Evolutionary conservation across 176 grass and related monocot genomes (phyloP).

Genomic region (Secale cereale): DNA sequence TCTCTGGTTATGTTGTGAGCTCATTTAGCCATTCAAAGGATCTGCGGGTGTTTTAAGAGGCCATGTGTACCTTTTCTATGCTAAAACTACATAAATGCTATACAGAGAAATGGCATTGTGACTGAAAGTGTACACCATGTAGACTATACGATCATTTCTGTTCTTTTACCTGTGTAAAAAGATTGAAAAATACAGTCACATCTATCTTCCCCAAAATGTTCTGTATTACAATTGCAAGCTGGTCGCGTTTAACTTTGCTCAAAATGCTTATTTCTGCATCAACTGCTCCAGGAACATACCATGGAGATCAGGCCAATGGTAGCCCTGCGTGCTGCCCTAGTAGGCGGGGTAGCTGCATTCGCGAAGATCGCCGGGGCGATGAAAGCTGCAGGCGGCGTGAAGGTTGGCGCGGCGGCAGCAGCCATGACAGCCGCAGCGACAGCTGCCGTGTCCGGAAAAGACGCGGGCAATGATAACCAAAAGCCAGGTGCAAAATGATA

Average conservation of each 20-base stretch:
- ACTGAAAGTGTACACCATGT: neutral
- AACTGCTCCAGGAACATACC: constrained; percentile 32
- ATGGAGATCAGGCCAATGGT: constrained; percentile 83
- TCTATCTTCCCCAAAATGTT: neutral
- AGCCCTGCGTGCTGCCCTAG: constrained; percentile 80
- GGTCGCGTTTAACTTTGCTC: neutral
- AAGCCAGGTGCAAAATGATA: constrained; percentile 56
- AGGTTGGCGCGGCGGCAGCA: constrained; percentile 69
- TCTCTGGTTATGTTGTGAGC: neutral
- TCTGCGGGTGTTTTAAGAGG: neutral
- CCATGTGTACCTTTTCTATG: neutral
- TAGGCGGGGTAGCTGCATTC: constrained; percentile 77
- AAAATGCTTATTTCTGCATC: constrained; percentile 8
- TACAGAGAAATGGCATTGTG: neutral
- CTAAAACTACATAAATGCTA: neutral
- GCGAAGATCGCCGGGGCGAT: constrained; percentile 67
- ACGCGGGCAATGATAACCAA: constrained; percentile 19
- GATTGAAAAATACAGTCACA: neutral
- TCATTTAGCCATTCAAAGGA: neutral
- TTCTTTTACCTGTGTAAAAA: neutral
- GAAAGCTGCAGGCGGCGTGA: constrained; percentile 83
- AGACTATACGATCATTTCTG: neutral
- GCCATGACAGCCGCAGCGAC: constrained; percentile 70
- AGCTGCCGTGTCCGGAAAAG: constrained; percentile 60
- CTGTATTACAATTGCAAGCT: neutral